These are phyloP conservation scores for Sphagnum fallax DNA, from an alignment of 228 moss, liverwort and hornwort species.

Conservation along the genomic window DNA sequence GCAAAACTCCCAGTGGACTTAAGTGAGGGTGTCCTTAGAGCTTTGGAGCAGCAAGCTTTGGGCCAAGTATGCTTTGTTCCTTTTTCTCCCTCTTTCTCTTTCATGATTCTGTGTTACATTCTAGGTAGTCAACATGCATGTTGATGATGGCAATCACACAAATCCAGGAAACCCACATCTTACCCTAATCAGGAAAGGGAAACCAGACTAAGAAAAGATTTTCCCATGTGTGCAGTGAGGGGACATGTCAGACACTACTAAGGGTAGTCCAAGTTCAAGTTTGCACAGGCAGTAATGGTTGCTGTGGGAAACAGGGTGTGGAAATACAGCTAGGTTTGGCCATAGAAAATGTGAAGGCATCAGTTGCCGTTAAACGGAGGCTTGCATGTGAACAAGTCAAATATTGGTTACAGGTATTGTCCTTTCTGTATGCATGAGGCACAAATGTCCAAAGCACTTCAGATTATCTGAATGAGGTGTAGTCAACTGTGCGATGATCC, in stretches of 20 bases:
- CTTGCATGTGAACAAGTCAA: constrained; percentile 53
- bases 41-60: constrained; percentile 44
- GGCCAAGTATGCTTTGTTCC: constrained; percentile 34
- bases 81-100: neutral
- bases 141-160: no score
- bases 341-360: constrained; percentile 45
- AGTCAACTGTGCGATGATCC: no score
- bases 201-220: no score
- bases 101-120: neutral
- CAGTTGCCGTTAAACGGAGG: constrained; percentile 50
- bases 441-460: no score
- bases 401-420: constrained; percentile 40
- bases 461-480: no score
- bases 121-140: no score
- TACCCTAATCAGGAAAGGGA: no score
- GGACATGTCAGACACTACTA: no score
- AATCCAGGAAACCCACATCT: no score
- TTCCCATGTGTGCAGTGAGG: no score
- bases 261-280: no score
- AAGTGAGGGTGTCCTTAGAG: constrained; percentile 32
- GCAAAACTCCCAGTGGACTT: constrained; percentile 35
- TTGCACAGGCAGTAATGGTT: no score
- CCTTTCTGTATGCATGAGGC: neutral
- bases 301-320: constrained; percentile 34
- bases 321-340: constrained; percentile 58